Percentiles rank a stretch among this genome's conserved stretches.
Evolutionary conservation across 352 stramenopile genomes (phyloP).

Genomic region (Blastocystis sp.): DNA sequence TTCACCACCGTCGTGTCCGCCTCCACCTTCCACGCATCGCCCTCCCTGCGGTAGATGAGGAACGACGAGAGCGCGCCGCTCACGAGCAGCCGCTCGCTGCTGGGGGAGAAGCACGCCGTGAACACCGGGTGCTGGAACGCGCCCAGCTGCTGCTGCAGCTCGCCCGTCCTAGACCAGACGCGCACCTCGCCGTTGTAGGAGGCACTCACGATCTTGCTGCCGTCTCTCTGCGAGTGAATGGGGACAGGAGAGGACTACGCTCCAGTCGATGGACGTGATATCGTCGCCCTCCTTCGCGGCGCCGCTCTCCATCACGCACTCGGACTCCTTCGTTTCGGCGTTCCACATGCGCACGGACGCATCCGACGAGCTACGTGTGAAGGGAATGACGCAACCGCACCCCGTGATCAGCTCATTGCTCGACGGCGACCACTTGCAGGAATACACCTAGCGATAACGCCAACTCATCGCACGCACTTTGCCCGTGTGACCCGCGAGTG

Average conservation of each 20-base stretch:
- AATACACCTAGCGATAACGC: constrained; percentile 49
- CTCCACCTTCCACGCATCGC: not conserved
- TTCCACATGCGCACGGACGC: constrained; percentile 47
- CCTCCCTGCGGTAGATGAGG: not conserved
- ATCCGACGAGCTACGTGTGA: constrained; percentile 26
- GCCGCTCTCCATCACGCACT: not conserved
- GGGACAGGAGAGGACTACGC: not conserved
- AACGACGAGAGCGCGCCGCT: constrained; percentile 42
- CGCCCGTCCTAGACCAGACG: constrained; percentile 29
- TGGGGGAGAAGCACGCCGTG: constrained; percentile 16
- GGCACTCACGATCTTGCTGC: not conserved
- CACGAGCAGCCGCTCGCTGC: constrained; percentile 1
- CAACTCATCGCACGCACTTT: not conserved
- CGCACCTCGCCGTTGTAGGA: constrained; percentile 67
- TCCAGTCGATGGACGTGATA: constrained; percentile 51
- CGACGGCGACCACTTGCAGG: constrained; percentile 29
- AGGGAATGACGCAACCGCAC: not conserved
- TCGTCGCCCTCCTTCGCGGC: not conserved
- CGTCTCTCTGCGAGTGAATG: not conserved
- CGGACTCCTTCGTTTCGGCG: not conserved
- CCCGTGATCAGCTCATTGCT: constrained; percentile 34
- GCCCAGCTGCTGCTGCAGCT: not conserved
- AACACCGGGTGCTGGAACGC: constrained; percentile 29
- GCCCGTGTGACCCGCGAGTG: constrained; percentile 26
- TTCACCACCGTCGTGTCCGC: not conserved